Conservation (phyloP, 1,284 basidiomycete species). For the Tilletiaria anomala region DNA sequence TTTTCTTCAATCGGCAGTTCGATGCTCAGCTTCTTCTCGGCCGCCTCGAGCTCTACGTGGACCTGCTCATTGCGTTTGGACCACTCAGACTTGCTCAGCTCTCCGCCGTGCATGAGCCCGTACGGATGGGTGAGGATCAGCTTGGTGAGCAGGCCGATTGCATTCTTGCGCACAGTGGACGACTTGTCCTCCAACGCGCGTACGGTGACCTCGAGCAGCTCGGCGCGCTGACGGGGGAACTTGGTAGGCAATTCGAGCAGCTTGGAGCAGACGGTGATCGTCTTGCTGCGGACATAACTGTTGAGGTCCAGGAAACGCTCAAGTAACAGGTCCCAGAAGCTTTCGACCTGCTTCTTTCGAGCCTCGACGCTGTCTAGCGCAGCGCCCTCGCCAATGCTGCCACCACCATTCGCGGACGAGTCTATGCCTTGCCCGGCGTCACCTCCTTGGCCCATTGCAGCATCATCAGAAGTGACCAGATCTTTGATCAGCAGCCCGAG, state of each 20-base stretch:
- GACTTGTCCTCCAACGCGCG: conserved; percentile 79
- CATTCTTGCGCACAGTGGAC: conserved; percentile 68
- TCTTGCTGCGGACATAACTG: conserved; percentile 79
- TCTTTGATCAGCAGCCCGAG: conserved; percentile 42
- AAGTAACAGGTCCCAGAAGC: conserved; percentile 67
- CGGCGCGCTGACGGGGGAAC: conserved; percentile 71
- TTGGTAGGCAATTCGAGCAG: conserved; percentile 59
- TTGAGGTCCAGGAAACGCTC: conserved; percentile 77
- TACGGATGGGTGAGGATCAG: conserved; percentile 82
- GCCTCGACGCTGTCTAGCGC: conserved; percentile 41
- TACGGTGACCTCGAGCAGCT: conserved; percentile 61
- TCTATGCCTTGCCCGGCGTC: not conserved
- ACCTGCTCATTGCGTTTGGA: conserved; percentile 50
- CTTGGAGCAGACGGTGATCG: conserved; percentile 60
- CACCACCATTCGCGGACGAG: not conserved
- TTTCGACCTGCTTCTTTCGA: conserved; percentile 65
- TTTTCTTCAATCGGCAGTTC: conserved; percentile 30
- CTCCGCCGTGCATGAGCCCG: conserved; percentile 67
- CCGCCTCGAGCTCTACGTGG: conserved; percentile 46
- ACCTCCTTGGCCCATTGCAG: not conserved
- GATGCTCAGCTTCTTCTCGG: conserved; percentile 17
- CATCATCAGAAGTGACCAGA: conserved; percentile 22
- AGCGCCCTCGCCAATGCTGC: conserved; percentile 14
- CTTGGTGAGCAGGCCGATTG: conserved; percentile 61
- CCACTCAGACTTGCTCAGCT: conserved; percentile 61